Base-by-base conservation (phyloP, 1,284 basidiomycete species). In the Xerocomus nothofagi region DNA sequence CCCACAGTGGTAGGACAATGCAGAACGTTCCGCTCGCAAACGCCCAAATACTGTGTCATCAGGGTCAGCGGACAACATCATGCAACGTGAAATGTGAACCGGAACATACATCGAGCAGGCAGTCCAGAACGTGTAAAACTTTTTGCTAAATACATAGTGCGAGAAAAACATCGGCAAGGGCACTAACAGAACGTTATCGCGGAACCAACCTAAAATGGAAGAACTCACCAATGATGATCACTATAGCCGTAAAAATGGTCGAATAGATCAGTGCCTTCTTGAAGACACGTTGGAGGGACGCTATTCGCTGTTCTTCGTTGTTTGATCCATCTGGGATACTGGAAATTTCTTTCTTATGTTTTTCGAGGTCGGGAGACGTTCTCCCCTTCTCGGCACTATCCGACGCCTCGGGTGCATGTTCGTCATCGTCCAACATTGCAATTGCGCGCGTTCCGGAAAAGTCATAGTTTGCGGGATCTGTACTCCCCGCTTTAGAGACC, bases 131-230 rank as follows among this genome's bases (percentile, higher is more conserved):
- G 65, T 71, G 58, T 73, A 79, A 60, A 80, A 81, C 17, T 56
- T 57, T 43, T 68, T 63, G 50, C 73, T 77, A 56, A 78, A 79
- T 5, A 80, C 62, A 53, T 80, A 81, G 49, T 72, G 71, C 29
- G 73, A 73, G 62, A 78, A 77, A 60, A 77, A 79, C 73, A 79
- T 74, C 6, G 79, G 78, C 6, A 80, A 55, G 0, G 79, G 78
- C 0, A 79, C 73, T 76, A 26, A 44, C 42, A 26, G 31, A 49
- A 45, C 24, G 43, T 47, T 41, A 49, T 10, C 18, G 4, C 20
- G 20, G 20, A 2, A 44, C 26, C 29, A 39, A 33, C 30, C n/a
- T 4, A 12, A 15, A 23, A 40, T 32, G 39, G 41, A 55, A 41
- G 17, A 53, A 34, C 68, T 41, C n/a, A 75, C 73, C 71, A 18